These are phyloP conservation scores for Sporothrix curviconia DNA, from an alignment of 2,329 filamentous ascomycete species.

Conservation along the genomic window DNA sequence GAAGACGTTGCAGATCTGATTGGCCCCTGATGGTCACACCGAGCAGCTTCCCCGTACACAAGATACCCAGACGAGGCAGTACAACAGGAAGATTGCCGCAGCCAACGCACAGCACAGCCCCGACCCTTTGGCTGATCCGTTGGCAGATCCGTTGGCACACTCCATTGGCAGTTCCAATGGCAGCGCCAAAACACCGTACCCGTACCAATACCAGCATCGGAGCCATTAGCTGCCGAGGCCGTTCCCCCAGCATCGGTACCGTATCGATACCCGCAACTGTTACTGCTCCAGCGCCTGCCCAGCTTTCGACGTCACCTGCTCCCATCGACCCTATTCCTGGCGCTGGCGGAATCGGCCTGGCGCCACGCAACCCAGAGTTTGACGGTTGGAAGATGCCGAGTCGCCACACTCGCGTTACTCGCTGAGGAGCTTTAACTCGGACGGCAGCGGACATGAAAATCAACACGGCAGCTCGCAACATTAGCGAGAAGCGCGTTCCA, in stretches of 20 bases:
- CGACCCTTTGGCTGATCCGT: background rate
- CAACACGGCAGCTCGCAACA: constrained; percentile 40
- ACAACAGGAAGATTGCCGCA: constrained; percentile 45
- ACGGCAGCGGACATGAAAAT: constrained; percentile 48
- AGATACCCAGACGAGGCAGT: constrained; percentile 75
- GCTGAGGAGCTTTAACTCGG: constrained; percentile 43
- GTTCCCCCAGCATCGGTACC: background rate
- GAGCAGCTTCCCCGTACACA: constrained; percentile 91
- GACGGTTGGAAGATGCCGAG: constrained; percentile 51
- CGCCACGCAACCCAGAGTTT: constrained; percentile 57
- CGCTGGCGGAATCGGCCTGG: constrained; percentile 56
- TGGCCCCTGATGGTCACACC: constrained; percentile 77
- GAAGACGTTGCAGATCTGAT: constrained; percentile 85
- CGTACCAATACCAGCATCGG: background rate
- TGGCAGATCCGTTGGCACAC: background rate
- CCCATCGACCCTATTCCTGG: constrained; percentile 36
- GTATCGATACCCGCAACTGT: background rate
- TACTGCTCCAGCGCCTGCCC: background rate
- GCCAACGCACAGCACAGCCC: constrained; percentile 19
- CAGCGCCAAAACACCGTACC: background rate
- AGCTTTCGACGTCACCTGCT: background rate
- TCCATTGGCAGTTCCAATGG: background rate
- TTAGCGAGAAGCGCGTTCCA: constrained; percentile 45
- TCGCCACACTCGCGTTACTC: constrained; percentile 46
- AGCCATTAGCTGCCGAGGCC: background rate